phyloP scores from a whole-genome alignment of 345 rosid genomes.

The Moricandia arvensis region DNA sequence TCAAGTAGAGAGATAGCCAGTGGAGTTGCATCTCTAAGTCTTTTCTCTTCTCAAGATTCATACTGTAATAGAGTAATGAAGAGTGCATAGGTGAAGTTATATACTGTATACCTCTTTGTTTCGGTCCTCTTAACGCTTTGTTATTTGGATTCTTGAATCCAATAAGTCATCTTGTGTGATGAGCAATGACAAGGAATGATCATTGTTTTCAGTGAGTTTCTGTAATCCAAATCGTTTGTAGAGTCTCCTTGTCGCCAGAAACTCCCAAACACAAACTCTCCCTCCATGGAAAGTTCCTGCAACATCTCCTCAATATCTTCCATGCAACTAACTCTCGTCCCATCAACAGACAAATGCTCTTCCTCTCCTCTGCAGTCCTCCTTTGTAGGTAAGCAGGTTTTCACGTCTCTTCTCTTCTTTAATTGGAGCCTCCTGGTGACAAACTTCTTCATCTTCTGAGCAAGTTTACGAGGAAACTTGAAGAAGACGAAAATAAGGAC shows the following conservation, averaged over 20 bases:
- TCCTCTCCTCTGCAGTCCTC: slow-evolving; percentile 21
- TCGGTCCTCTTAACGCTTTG: slow-evolving; percentile 11
- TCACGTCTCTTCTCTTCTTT: slow-evolving; percentile 21
- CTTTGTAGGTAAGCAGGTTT: not conserved
- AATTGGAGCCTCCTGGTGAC: slow-evolving; percentile 43
- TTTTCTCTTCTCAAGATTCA: slow-evolving; percentile 19
- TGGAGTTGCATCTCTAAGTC: not conserved
- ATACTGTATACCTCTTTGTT: not conserved
- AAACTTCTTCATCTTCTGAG: slow-evolving; percentile 46
- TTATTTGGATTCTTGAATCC: slow-evolving; percentile 27
- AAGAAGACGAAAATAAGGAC: slow-evolving; percentile 52
- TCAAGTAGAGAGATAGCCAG: slow-evolving; percentile 17
- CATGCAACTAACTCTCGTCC: slow-evolving; percentile 35
- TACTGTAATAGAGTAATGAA: slow-evolving; percentile 8
- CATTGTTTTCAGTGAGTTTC: slow-evolving; percentile 6
- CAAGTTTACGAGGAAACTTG: slow-evolving; percentile 53
- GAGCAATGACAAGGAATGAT: slow-evolving; percentile 20
- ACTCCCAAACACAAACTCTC: slow-evolving; percentile 86
- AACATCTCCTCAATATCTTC: slow-evolving; percentile 59
- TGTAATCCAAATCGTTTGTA: slow-evolving; percentile 16
- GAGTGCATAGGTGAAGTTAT: slow-evolving; percentile 9
- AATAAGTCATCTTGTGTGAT: slow-evolving; percentile 19
- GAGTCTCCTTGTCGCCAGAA: slow-evolving; percentile 65
- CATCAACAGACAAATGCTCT: not conserved
- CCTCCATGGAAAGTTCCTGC: slow-evolving; percentile 52